Evolutionary conservation across 306 rosid genomes (phyloP), one percentile per base, ranked within the genome.

Genomic region (Casuarina glauca): DNA sequence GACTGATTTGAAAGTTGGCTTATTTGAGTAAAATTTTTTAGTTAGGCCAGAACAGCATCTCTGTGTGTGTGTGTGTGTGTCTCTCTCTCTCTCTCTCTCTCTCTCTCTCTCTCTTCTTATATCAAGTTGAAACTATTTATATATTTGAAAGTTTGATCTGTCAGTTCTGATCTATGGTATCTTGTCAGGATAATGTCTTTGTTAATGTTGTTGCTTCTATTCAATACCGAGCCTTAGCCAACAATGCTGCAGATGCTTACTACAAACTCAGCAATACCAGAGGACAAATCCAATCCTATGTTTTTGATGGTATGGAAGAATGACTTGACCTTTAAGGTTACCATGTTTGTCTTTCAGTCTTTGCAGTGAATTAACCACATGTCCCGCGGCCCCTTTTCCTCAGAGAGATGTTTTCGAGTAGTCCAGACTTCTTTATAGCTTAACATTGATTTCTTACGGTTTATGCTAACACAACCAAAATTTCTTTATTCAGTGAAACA

Each of bases 201-300:
- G 90, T 87, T 42, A 87, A 83, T 72, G 90, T 87, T 44, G 88
- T 84, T 71, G 90, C 90, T 46, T 87, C 88, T 26, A 20, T 87
- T 82, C 90, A 87, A 78, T 87, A 84, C 73, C 90, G 90, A 69
- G 88, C 90, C 57, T 41, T 87, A 51, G 80, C 86, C 45, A 85
- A 74, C 3, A 87, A 82, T 79, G 90, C 90, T 39, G 57, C 77
- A 2, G 90, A 87, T 82, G 90, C 90, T 70, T 87, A 82, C 75
- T 87, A 87, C 71, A 87, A 87, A 86, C 90, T 87, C 74, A 87
- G 82, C 62, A 87, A 87, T 72, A 87, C 90, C 46, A 84, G 90
- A 81, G 77, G 52, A 19, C 88, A 84, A 81, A 87, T 87, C 80
- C 90, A 87, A 66, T 86, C 90, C 19, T 87, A 87, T 43, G 90